Evolutionary conservation across 768 basidiomycete genomes (phyloP).

Genomic region (Leccinum rimulosum): DNA sequence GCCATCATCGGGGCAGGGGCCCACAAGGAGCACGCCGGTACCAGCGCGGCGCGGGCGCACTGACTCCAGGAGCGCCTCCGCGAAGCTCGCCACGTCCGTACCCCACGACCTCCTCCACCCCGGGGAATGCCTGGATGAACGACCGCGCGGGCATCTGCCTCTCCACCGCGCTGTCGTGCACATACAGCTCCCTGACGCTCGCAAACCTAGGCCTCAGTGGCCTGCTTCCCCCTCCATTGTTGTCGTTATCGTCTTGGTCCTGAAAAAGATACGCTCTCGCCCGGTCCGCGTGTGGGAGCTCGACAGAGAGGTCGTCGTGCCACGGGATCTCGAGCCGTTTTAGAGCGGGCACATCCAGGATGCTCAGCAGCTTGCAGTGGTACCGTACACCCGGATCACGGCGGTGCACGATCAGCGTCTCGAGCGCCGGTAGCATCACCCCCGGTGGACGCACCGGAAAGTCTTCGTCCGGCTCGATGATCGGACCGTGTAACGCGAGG

Average conservation of each 20-base stretch:
- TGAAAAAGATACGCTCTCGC: constrained; percentile 9
- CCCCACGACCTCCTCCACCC: constrained; percentile 14
- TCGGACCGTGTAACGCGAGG: constrained; percentile 14
- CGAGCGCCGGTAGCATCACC: constrained; percentile 6
- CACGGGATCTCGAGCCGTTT: constrained; percentile 17
- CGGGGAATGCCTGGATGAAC: constrained; percentile 17
- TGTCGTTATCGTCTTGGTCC: neutral
- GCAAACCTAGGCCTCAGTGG: constrained; percentile 9
- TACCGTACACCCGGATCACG: constrained; percentile 14
- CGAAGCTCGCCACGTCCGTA: constrained; percentile 9
- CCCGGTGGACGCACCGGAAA: neutral
- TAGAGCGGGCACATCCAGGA: constrained; percentile 10
- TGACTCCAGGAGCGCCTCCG: constrained; percentile 10
- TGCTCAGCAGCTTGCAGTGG: constrained; percentile 12
- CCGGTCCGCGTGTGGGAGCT: constrained; percentile 4
- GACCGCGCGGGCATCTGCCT: constrained; percentile 15
- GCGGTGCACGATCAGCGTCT: constrained; percentile 19
- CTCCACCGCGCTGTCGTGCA: constrained; percentile 10
- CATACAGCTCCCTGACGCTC: constrained; percentile 8
- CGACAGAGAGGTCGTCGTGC: constrained; percentile 15
- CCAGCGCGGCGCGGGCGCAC: neutral
- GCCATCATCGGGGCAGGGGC: neutral
- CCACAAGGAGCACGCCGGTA: neutral
- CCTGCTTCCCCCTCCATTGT: neutral
- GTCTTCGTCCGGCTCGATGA: constrained; percentile 15